A percentile compares a stretch with the other conserved stretches of the same genome.
These are phyloP conservation scores for Pichia occidentalis DNA, from an alignment of 805 yeast genomes.

Conservation along the genomic window DNA sequence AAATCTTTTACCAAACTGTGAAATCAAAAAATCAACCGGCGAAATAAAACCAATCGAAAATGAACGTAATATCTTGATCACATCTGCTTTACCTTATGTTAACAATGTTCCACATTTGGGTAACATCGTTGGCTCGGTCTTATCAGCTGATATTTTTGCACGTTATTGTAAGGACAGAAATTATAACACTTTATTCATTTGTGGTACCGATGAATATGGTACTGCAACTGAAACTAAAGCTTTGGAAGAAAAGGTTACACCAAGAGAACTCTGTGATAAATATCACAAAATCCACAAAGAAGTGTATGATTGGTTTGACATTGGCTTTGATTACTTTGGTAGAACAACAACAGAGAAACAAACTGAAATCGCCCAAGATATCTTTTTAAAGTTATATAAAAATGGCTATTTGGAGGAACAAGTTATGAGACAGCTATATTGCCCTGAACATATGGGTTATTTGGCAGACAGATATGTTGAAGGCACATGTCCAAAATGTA, in stretches of 20 bases:
- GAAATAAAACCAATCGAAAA: conserved; percentile 60
- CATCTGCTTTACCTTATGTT: conserved; percentile 96
- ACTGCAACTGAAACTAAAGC: conserved; percentile 99
- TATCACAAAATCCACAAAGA: conserved; percentile 80
- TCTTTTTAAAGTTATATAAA: conserved; percentile 68
- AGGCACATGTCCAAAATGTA: conserved; percentile 95
- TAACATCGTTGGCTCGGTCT: conserved; percentile 90
- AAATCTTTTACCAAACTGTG: conserved; percentile 18
- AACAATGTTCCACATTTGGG: conserved; percentile 98
- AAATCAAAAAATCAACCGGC: conserved; percentile 15
- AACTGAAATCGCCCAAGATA: conserved; percentile 93
- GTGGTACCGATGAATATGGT: conserved; percentile 99
- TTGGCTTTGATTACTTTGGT: conserved; percentile 92
- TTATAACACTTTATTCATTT: conserved; percentile 75
- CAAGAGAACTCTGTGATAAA: conserved; percentile 84
- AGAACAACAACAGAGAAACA: conserved; percentile 90
- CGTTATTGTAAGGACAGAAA: conserved; percentile 86
- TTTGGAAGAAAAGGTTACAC: conserved; percentile 84
- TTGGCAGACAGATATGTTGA: conserved; percentile 96
- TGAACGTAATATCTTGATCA: conserved; percentile 78
- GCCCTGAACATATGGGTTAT: conserved; percentile 84
- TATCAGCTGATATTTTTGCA: conserved; percentile 89
- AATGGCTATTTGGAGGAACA: conserved; percentile 82
- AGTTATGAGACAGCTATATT: conserved; percentile 82
- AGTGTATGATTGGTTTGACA: conserved; percentile 95